Evolutionary conservation across 2,329 filamentous ascomycete species (phyloP).

Genomic region (Trichophyton simii): DNA sequence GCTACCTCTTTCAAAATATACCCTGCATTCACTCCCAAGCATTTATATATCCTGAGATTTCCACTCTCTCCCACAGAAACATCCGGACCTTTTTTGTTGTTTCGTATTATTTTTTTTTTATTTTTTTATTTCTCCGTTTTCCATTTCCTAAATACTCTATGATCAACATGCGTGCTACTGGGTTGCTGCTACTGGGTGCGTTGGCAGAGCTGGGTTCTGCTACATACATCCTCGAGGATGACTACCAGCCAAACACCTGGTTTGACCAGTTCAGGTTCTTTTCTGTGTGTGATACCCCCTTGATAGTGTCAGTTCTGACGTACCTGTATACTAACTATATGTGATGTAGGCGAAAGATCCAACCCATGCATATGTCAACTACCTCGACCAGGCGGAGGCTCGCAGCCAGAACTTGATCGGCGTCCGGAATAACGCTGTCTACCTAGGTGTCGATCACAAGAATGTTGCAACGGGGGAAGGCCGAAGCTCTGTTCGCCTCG

Average conservation of each 20-base stretch:
- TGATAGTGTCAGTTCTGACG: not conserved
- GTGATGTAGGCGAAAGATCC: constrained; percentile 44
- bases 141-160: not conserved
- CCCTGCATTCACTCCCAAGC: not conserved
- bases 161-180: constrained; percentile 17
- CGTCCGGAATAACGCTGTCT: constrained; percentile 44
- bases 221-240: constrained; percentile 11
- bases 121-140: not conserved
- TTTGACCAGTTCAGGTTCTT: constrained; percentile 43
- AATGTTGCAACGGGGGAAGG: constrained; percentile 46
- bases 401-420: constrained; percentile 47
- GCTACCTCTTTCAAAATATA: not conserved
- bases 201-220: constrained; percentile 27
- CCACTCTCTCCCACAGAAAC: not conserved
- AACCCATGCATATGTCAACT: constrained; percentile 62
- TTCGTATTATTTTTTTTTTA: not conserved
- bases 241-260: constrained; percentile 25
- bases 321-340: not conserved
- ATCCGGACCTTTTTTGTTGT: not conserved
- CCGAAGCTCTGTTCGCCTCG: constrained; percentile 58
- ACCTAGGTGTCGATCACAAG: constrained; percentile 56
- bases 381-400: constrained; percentile 49
- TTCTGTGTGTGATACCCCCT: constrained; percentile 25
- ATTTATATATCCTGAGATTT: not conserved
- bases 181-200: constrained; percentile 36